These are phyloP conservation scores for Flaveria floridana DNA, from an alignment of 140 eudicot genomes.

Conservation along the genomic window DNA sequence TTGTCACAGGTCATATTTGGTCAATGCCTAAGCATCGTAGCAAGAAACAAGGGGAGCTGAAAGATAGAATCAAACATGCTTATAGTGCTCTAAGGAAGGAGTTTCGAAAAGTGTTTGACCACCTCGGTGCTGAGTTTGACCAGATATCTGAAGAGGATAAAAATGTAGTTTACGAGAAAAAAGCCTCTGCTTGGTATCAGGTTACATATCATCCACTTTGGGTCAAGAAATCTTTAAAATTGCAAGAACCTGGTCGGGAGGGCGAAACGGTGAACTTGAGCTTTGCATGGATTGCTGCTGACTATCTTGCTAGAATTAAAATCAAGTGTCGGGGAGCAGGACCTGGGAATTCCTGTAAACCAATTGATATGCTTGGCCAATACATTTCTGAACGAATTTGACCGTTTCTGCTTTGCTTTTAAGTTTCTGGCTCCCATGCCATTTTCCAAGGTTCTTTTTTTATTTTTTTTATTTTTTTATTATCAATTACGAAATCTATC, in stretches of 20 bases:
- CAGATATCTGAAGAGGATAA: conserved; percentile 51
- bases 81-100: conserved; percentile 70
- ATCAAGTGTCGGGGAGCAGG: conserved; percentile 43
- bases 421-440: conserved; percentile 33
- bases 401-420: neutral
- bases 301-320: conserved; percentile 81
- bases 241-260: conserved; percentile 52
- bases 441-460: conserved; percentile 7
- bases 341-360: conserved; percentile 42
- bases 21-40: conserved; percentile 75
- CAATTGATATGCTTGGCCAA: conserved; percentile 60
- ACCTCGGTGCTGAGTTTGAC: conserved; percentile 44
- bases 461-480: neutral
- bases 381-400: conserved; percentile 63
- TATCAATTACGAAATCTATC: neutral
- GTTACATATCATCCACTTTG: conserved; percentile 74
- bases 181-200: conserved; percentile 94
- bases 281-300: conserved; percentile 92
- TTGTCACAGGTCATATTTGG: conserved; percentile 92
- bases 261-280: conserved; percentile 57
- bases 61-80: conserved; percentile 79
- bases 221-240: conserved; percentile 45
- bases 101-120: conserved; percentile 70
- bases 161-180: conserved; percentile 51
- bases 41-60: conserved; percentile 74